phyloP scores from a whole-genome alignment of 805 yeast genomes.

The Starmera pachycereana region DNA sequence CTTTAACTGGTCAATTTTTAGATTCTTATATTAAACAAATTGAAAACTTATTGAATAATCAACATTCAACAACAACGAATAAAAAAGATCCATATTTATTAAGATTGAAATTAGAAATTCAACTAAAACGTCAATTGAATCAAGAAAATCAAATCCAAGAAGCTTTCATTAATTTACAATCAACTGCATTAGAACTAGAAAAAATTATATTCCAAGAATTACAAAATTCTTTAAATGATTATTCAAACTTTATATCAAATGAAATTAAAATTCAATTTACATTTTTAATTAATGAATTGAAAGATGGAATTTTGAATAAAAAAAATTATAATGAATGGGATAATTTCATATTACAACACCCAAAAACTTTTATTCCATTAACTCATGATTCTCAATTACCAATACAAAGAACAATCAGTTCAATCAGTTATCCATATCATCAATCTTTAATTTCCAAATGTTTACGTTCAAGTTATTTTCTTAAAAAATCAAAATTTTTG shows the following conservation, averaged over 20 bases:
- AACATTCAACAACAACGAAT: constrained; percentile 30
- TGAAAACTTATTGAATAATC: constrained; percentile 38
- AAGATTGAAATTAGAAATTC: constrained; percentile 60
- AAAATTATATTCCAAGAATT: constrained; percentile 77
- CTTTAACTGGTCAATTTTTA: constrained; percentile 50
- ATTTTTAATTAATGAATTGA: constrained; percentile 53
- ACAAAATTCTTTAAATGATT: constrained; percentile 66
- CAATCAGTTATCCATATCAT: constrained; percentile 57
- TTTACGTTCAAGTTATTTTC: constrained; percentile 69
- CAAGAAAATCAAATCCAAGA: constrained; percentile 85
- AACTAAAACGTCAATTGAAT: constrained; percentile 61
- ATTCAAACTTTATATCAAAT: constrained; percentile 59
- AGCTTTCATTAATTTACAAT: constrained; percentile 78
- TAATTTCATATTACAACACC: constrained; percentile 62
- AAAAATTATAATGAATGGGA: constrained; percentile 84
- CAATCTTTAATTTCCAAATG: constrained; percentile 55
- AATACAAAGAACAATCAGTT: constrained; percentile 42
- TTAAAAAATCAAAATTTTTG: constrained; percentile 79
- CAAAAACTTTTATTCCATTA: constrained; percentile 33
- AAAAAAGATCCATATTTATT: constrained; percentile 75
- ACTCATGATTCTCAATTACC: constrained; percentile 41
- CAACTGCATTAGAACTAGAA: constrained; percentile 79
- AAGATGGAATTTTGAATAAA: constrained; percentile 58
- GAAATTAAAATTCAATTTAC: constrained; percentile 65
- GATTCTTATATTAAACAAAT: constrained; percentile 45